Conservation (phyloP, 1,139 yeast genomes). For the Pichia sp. region DNA sequence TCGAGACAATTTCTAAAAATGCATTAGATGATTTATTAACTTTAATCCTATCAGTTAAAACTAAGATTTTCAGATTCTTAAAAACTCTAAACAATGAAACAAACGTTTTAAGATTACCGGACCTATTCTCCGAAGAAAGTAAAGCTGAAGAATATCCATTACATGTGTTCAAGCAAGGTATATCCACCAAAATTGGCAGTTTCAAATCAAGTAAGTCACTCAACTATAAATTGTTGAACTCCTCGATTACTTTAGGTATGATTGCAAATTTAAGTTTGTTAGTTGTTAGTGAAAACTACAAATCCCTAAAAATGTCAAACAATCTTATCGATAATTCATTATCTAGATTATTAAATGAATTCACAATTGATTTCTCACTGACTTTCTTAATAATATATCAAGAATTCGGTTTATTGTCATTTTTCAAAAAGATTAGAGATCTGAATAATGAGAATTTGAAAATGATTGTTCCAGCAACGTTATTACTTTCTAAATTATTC, state of each 20-base stretch:
- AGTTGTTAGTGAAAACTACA: constrained; percentile 31
- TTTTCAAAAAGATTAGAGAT: constrained; percentile 32
- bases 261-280: constrained; percentile 34
- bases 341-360: constrained; percentile 26
- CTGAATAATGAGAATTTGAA: constrained; percentile 18
- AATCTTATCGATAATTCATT: constrained; percentile 17
- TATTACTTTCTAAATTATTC: constrained; percentile 18
- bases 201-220: constrained; percentile 29
- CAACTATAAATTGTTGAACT: constrained; percentile 31
- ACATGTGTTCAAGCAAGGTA: constrained; percentile 23
- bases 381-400: constrained; percentile 35
- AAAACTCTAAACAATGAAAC: constrained; percentile 20
- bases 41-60: constrained; percentile 21
- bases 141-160: constrained; percentile 23
- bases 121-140: constrained; percentile 14
- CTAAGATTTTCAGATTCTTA: constrained; percentile 23
- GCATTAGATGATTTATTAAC: constrained; percentile 24
- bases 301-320: constrained; percentile 14
- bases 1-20: constrained; percentile 12
- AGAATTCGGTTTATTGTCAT: constrained; percentile 38
- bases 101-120: constrained; percentile 22
- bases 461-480: constrained; percentile 17
- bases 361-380: constrained; percentile 25
- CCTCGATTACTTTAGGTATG: constrained; percentile 32
- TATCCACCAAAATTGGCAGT: constrained; percentile 27